Base-by-base conservation (phyloP, 495 filamentous ascomycete genomes). In the Talaromyces wortmannii region DNA sequence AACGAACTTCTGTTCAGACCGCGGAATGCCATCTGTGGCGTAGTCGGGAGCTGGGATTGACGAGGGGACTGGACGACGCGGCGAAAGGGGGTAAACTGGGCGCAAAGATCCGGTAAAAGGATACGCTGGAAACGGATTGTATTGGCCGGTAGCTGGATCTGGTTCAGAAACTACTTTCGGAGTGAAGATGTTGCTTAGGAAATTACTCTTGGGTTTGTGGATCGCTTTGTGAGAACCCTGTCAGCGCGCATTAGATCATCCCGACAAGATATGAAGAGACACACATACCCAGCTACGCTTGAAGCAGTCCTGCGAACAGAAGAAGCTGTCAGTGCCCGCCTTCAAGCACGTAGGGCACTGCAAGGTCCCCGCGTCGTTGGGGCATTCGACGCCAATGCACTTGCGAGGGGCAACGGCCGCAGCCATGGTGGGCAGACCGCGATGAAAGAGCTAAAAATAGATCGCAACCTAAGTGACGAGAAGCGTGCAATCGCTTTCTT, bases 301-400 rank as follows among this genome's bases (percentile, higher is more conserved):
- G 76, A 98, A 98, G 79, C 94, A 98, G 63, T 97, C 95, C 67
- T 98, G 95, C 10, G 91, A 91, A 76, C 94, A 98, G 78, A 97
- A 98, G 70, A 83, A 96, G 73, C 90, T 94, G 66, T 92, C 90
- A 63, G 88, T 92, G 48, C 88, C 91, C 50, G 89, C 69, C 70
- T 92, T 96, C 56, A 96, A 77, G 62, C 94, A 98, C 47, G 88
- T 97, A 29, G 94, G 94, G 75, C 94, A 98, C 67, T 97, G 91
- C 11, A 97, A 73, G 23, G 83, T 75, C 33, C 90, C 84, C 44
- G 90, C 90, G 56, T 90, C 84, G 57, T 97, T 95, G 6, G 77
- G 69, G 74, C 94, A 98, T 61, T 90, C 88, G 40, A 78, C 75
- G 10, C 94, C 90, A 29, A 83, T 73, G 64, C 94, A 98, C 69